phyloP scores from a whole-genome alignment of 345 rosid genomes.

The Laguncularia racemosa region DNA sequence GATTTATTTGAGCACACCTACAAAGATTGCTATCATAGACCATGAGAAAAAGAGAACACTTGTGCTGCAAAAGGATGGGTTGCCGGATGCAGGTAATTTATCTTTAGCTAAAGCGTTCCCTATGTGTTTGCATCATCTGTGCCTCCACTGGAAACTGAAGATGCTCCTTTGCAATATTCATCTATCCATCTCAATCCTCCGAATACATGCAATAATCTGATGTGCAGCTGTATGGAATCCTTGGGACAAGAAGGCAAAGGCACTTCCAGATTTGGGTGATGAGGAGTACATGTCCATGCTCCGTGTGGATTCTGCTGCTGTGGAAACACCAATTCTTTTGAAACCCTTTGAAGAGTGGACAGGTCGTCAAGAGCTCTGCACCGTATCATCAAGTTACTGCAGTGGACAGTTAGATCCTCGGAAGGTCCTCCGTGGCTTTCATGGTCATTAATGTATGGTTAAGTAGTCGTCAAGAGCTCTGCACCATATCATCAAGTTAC shows the following conservation, averaged over 20 bases:
- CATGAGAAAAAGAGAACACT: constrained; percentile 94
- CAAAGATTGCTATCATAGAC: constrained; percentile 89
- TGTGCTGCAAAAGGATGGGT: constrained; percentile 73
- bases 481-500: constrained; percentile 88
- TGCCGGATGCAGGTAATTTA: constrained; percentile 70
- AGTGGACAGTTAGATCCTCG: constrained; percentile 94
- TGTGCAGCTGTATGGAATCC: constrained; percentile 88
- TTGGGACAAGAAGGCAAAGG: constrained; percentile 83
- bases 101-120: background rate
- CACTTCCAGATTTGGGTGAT: constrained; percentile 72
- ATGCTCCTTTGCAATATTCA: background rate
- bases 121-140: background rate
- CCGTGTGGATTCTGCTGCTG: constrained; percentile 72
- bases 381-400: constrained; percentile 93
- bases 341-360: constrained; percentile 91
- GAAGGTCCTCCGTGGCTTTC: constrained; percentile 61
- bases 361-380: constrained; percentile 77
- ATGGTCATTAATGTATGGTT: constrained; percentile 13
- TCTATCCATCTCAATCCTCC: background rate
- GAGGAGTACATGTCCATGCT: constrained; percentile 86
- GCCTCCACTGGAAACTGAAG: background rate
- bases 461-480: constrained; percentile 62
- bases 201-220: background rate
- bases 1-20: constrained; percentile 83
- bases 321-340: constrained; percentile 55